These are phyloP conservation scores for Cutaneotrichosporon cavernicola DNA, from an alignment of 1,284 basidiomycete genomes.

Conservation along the genomic window DNA sequence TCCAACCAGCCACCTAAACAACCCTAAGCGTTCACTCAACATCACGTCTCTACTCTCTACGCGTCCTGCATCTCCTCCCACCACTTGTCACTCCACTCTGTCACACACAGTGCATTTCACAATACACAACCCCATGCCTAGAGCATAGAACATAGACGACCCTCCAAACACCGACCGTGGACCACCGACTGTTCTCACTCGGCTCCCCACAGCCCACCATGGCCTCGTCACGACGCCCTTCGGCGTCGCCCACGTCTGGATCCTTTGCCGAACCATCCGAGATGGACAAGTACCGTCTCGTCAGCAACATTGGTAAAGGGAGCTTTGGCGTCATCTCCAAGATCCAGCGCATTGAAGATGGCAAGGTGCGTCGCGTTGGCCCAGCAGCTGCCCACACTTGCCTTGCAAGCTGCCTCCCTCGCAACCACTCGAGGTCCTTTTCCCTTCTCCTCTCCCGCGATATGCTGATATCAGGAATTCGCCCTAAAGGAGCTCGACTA, in stretches of 20 bases:
- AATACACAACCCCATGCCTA: not conserved
- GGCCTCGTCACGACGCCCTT: slow-evolving; percentile 13
- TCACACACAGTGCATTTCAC: not conserved
- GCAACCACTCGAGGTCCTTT: not conserved
- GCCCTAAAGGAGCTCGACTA: slow-evolving; percentile 96
- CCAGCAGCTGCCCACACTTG: not conserved
- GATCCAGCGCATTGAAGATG: slow-evolving; percentile 80
- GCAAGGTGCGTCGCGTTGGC: slow-evolving; percentile 59
- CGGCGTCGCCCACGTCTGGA: slow-evolving; percentile 12
- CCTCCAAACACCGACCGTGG: not conserved
- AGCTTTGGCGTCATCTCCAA: slow-evolving; percentile 95
- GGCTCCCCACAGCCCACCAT: not conserved
- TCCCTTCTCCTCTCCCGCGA: slow-evolving; percentile 1
- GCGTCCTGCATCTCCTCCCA: not conserved
- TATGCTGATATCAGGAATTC: slow-evolving; percentile 61
- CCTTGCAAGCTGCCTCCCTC: too few relatives aligned
- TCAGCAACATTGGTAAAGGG: slow-evolving; percentile 93
- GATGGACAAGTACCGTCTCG: slow-evolving; percentile 75
- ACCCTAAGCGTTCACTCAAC: too few relatives aligned
- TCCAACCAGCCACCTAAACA: not conserved
- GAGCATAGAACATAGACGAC: not conserved
- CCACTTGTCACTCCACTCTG: not conserved
- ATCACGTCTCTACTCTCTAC: too few relatives aligned
- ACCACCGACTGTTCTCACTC: not conserved
- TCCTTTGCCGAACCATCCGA: slow-evolving; percentile 50